phyloP scores from a whole-genome alignment of 345 rosid species.

The Rhodamnia rubescens region DNA sequence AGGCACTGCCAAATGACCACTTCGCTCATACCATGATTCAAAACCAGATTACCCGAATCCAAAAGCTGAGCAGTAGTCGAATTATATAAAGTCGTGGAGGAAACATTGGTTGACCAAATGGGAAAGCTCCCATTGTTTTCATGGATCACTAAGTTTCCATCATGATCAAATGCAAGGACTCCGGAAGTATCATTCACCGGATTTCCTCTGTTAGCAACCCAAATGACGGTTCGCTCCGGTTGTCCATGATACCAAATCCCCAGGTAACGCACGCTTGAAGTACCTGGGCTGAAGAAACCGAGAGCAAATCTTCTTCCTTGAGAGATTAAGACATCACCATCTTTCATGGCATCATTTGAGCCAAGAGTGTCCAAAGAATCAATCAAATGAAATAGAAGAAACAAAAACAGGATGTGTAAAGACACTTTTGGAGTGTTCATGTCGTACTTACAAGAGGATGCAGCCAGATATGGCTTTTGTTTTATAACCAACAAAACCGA shows the following conservation, averaged over 20 bases:
- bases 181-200: constrained; percentile 4
- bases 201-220: constrained; percentile 17
- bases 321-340: constrained; percentile 32
- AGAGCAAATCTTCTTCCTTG: constrained; percentile 21
- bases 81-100: background rate
- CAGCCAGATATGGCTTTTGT: too few relatives aligned
- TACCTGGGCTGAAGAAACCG: constrained; percentile 43
- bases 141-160: constrained; percentile 6
- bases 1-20: constrained; percentile 54
- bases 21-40: constrained; percentile 13
- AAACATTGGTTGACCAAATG: constrained; percentile 42
- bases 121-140: background rate
- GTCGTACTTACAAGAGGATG: background rate
- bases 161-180: background rate
- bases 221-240: constrained; percentile 17
- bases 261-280: constrained; percentile 34
- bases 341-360: constrained; percentile 15
- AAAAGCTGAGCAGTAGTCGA: constrained; percentile 27
- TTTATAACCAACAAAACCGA: too few relatives aligned
- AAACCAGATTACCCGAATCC: constrained; percentile 53
- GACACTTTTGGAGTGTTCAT: background rate
- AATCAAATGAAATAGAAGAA: background rate
- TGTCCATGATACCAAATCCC: constrained; percentile 63
- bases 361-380: constrained; percentile 10
- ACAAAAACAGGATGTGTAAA: background rate